phyloP scores from a whole-genome alignment of 345 rosid species.

The Noccaea caerulescens region DNA sequence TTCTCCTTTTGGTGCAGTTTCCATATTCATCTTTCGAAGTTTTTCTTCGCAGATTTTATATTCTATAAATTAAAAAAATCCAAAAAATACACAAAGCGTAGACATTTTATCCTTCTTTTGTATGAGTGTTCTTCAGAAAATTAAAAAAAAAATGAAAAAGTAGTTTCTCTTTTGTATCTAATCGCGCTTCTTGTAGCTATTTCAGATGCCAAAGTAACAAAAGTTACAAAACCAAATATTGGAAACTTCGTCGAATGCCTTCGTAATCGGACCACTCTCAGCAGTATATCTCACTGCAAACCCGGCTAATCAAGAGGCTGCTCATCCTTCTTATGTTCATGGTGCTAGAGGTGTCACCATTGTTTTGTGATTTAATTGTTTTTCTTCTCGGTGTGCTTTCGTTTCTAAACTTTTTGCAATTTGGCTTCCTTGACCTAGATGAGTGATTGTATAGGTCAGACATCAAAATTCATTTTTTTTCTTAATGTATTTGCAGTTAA shows the following conservation, averaged over 20 bases:
- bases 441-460: slow-evolving; percentile 30
- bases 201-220: neutral
- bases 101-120: too few species aligned
- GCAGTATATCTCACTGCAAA: too few species aligned
- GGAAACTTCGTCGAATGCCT: neutral
- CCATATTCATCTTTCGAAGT: too few species aligned
- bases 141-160: neutral
- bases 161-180: neutral
- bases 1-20: too few species aligned
- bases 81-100: too few species aligned
- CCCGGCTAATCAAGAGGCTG: slow-evolving; percentile 30
- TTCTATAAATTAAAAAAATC: too few species aligned
- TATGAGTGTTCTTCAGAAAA: neutral
- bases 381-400: neutral
- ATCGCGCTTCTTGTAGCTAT: neutral
- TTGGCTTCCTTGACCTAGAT: too few species aligned
- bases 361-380: slow-evolving; percentile 49
- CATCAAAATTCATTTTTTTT: neutral
- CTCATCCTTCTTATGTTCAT: slow-evolving; percentile 53
- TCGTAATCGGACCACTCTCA: neutral
- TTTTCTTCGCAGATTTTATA: too few species aligned
- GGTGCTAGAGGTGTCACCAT: slow-evolving; percentile 83
- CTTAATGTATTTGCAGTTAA: slow-evolving; percentile 5
- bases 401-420: neutral
- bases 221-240: neutral